These are phyloP conservation scores for Gonium pectorale DNA, from an alignment of 139 green algal species.

Conservation along the genomic window DNA sequence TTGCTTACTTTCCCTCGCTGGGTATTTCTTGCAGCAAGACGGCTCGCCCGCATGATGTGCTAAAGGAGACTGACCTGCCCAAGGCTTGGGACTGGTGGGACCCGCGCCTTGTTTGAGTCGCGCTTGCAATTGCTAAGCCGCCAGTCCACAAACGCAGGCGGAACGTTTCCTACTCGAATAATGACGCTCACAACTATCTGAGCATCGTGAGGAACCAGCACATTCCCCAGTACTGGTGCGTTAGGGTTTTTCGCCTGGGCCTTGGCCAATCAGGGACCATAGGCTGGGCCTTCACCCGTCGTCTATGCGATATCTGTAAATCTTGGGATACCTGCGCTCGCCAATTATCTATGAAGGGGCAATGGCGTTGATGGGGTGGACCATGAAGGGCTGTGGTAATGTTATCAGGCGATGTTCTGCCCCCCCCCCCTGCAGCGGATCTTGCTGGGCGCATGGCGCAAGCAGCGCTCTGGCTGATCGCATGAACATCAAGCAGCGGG, in stretches of 20 bases:
- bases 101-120: too few species aligned
- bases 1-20: neutral
- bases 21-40: constrained; percentile 41
- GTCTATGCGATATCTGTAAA: too few species aligned
- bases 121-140: too few species aligned
- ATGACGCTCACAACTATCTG: constrained; percentile 77
- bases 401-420: too few species aligned
- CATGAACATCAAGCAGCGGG: constrained; percentile 83
- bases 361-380: too few species aligned
- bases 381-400: too few species aligned
- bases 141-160: constrained; percentile 18
- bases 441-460: constrained; percentile 87
- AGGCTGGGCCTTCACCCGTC: too few species aligned
- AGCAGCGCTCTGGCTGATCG: constrained; percentile 84
- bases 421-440: constrained; percentile 49
- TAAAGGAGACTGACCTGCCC: constrained; percentile 52
- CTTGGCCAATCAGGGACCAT: too few species aligned
- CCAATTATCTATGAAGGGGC: too few species aligned
- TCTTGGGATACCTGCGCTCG: too few species aligned
- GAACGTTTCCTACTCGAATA: constrained; percentile 43
- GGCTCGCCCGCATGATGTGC: constrained; percentile 27
- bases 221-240: constrained; percentile 42
- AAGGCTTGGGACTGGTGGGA: constrained; percentile 66
- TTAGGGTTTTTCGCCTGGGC: too few species aligned
- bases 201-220: constrained; percentile 60